phyloP scores from a whole-genome alignment of 1,139 yeast species.

The Debaryomyces sp. region DNA sequence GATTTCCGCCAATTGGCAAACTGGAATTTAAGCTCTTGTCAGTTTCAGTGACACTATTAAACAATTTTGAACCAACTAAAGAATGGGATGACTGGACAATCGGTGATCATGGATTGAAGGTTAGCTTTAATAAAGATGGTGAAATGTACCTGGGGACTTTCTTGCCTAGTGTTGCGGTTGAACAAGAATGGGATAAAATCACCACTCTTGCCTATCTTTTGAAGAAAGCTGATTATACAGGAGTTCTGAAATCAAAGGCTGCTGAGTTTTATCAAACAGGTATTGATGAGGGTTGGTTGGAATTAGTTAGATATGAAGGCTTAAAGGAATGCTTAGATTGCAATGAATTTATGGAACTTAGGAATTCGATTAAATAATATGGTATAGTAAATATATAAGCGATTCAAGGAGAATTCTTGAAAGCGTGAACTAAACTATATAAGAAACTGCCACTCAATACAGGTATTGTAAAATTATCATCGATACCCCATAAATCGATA shows the following conservation, averaged over 20 bases:
- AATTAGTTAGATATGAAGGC: slow-evolving; percentile 43
- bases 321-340: slow-evolving; percentile 31
- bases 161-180: slow-evolving; percentile 88
- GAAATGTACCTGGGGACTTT: slow-evolving; percentile 69
- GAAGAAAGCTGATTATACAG: slow-evolving; percentile 59
- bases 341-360: slow-evolving; percentile 25
- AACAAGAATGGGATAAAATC: slow-evolving; percentile 78
- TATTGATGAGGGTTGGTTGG: slow-evolving; percentile 37
- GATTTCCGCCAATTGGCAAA: slow-evolving; percentile 68
- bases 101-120: slow-evolving; percentile 80
- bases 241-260: slow-evolving; percentile 19
- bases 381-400: not conserved
- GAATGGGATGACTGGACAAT: slow-evolving; percentile 73
- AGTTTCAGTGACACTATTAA: slow-evolving; percentile 64
- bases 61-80: slow-evolving; percentile 54
- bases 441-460: slow-evolving; percentile 75
- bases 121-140: slow-evolving; percentile 46
- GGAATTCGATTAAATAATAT: slow-evolving; percentile 9
- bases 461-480: slow-evolving; percentile 94
- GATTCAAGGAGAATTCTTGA: slow-evolving; percentile 10
- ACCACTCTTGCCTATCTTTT: slow-evolving; percentile 74
- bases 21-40: slow-evolving; percentile 54
- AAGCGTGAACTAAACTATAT: slow-evolving; percentile 40
- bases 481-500: slow-evolving; percentile 70
- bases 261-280: slow-evolving; percentile 33